Percentiles rank a stretch among this genome's conserved stretches.
Conservation (phyloP, 805 yeast genomes). For the Komagataella populi region DNA sequence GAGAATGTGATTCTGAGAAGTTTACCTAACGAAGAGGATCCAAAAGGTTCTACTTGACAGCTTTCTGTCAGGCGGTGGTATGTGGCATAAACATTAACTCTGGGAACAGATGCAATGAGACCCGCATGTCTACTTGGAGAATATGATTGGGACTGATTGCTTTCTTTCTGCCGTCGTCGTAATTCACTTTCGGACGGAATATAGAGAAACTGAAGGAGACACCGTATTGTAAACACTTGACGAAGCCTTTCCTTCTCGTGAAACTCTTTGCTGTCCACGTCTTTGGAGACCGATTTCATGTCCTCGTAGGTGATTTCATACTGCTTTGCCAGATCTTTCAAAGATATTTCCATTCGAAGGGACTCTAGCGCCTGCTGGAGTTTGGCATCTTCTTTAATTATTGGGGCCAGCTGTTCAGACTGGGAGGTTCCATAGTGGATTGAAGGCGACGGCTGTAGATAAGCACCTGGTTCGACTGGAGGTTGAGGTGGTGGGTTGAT, state of each 20-base stretch:
- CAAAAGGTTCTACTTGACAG: conserved; percentile 30
- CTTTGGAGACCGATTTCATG: background rate
- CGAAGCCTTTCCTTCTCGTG: conserved; percentile 10
- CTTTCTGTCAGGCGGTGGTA: conserved; percentile 11
- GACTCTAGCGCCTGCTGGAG: background rate
- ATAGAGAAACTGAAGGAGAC: conserved; percentile 12
- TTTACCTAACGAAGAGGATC: conserved; percentile 68
- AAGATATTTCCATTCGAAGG: background rate
- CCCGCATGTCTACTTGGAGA: conserved; percentile 5
- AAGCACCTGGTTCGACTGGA: background rate
- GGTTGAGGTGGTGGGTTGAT: background rate
- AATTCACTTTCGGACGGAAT: background rate
- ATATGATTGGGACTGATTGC: conserved; percentile 2
- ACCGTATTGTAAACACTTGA: conserved; percentile 11
- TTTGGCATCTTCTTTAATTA: background rate
- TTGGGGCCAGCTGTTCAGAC: background rate
- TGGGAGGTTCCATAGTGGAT: background rate
- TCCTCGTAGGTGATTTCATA: background rate
- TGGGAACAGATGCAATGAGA: conserved; percentile 3
- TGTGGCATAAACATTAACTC: conserved; percentile 11
- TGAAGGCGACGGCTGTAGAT: background rate
- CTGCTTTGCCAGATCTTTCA: background rate
- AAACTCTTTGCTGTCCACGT: background rate
- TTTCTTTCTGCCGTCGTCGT: conserved; percentile 2
- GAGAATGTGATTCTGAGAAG: conserved; percentile 55